Percentiles rank a stretch among this genome's conserved stretches.
Evolutionary conservation across 305 asterid genomes (phyloP).

Genomic region (Rubia tinctorum): DNA sequence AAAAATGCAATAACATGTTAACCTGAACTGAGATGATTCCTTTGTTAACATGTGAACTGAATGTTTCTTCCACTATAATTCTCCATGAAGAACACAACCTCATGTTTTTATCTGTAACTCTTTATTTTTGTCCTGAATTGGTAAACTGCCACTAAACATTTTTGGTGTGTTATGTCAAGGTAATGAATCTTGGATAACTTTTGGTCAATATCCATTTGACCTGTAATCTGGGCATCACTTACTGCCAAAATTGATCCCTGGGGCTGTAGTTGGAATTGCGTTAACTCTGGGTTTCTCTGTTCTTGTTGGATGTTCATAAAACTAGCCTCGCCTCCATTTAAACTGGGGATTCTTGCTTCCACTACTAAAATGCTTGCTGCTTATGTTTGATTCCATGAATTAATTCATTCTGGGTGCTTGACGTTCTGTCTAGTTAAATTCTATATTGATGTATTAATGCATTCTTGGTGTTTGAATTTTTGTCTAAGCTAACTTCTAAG

Average conservation of each 20-base stretch:
- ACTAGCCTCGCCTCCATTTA: too few species aligned
- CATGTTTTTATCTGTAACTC: neutral
- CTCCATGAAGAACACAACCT: neutral
- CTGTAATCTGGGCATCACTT: slow-evolving; percentile 78
- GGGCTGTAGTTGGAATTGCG: slow-evolving; percentile 18
- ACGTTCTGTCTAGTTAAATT: too few species aligned
- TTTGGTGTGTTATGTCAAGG: slow-evolving; percentile 39
- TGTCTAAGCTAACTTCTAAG: too few species aligned
- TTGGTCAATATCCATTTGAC: slow-evolving; percentile 68
- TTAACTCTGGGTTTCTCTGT: too few species aligned
- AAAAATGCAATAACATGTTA: neutral
- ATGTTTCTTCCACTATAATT: neutral
- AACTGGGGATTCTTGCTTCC: too few species aligned
- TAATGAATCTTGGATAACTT: slow-evolving; percentile 30
- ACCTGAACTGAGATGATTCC: neutral
- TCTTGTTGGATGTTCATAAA: too few species aligned
- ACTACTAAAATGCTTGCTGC: too few species aligned
- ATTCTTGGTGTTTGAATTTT: too few species aligned
- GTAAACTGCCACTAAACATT: neutral
- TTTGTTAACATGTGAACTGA: neutral
- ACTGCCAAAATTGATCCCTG: slow-evolving; percentile 59
- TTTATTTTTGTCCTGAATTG: neutral
- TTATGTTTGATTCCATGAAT: too few species aligned
- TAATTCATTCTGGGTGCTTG: too few species aligned
- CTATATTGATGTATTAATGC: too few species aligned